Evolutionary conservation across 768 basidiomycete genomes (phyloP).

Genomic region (Boletales sp.): DNA sequence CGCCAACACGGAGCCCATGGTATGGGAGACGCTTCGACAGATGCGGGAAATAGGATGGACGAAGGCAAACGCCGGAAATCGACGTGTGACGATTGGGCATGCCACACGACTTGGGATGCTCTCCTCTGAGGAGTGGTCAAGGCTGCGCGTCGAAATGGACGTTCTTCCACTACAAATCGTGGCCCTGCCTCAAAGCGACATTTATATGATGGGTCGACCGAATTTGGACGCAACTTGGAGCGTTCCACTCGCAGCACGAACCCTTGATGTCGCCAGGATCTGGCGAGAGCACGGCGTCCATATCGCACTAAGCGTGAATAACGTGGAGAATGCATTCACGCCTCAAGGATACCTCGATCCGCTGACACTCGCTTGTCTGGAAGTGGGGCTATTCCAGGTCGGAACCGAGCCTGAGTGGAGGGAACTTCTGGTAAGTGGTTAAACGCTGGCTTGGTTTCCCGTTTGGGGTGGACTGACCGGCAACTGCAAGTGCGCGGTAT

Average conservation of each 20-base stretch:
- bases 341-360: slow-evolving; percentile 66
- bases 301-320: slow-evolving; percentile 59
- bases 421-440: slow-evolving; percentile 44
- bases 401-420: slow-evolving; percentile 45
- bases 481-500: slow-evolving; percentile 44
- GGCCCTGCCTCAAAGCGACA: slow-evolving; percentile 58
- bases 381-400: slow-evolving; percentile 56
- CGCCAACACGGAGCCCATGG: slow-evolving; percentile 45
- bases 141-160: slow-evolving; percentile 33
- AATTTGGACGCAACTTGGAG: slow-evolving; percentile 17
- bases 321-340: slow-evolving; percentile 65
- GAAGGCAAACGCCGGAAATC: slow-evolving; percentile 26
- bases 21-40: slow-evolving; percentile 50
- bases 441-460: neutral
- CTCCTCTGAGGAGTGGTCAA: slow-evolving; percentile 42
- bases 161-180: slow-evolving; percentile 51
- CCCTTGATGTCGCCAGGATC: slow-evolving; percentile 51
- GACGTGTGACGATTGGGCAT: slow-evolving; percentile 53
- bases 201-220: slow-evolving; percentile 63
- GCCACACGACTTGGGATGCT: slow-evolving; percentile 57
- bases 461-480: slow-evolving; percentile 3
- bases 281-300: slow-evolving; percentile 42
- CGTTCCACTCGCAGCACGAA: slow-evolving; percentile 44
- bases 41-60: slow-evolving; percentile 30
- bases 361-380: slow-evolving; percentile 54